Evolutionary conservation across 2,329 filamentous ascomycete genomes (phyloP).

Genomic region (Fusarium haematococcum): DNA sequence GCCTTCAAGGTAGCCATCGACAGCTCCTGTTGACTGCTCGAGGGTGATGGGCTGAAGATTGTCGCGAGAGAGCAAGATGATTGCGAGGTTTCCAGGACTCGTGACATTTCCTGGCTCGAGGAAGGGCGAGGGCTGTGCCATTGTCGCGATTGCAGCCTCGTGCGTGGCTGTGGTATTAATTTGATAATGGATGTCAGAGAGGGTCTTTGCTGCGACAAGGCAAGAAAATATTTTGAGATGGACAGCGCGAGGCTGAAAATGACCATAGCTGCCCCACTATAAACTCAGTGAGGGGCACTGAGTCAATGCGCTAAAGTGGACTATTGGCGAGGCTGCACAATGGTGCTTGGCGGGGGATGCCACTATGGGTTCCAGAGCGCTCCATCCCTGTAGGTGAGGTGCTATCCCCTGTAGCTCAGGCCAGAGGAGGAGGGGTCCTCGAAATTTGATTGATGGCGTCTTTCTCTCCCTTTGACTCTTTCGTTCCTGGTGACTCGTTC

Average conservation of each 20-base stretch:
- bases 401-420: slow-evolving; percentile 21
- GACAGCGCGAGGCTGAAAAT: slow-evolving; percentile 32
- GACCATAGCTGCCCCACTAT: slow-evolving; percentile 23
- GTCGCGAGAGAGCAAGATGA: slow-evolving; percentile 91
- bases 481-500: slow-evolving; percentile 10
- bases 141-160: slow-evolving; percentile 36
- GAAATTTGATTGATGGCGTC: slow-evolving; percentile 35
- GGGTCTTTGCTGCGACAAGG: slow-evolving; percentile 11
- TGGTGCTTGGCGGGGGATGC: slow-evolving; percentile 1
- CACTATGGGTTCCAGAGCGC: background rate
- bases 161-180: background rate
- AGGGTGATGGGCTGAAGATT: slow-evolving; percentile 82
- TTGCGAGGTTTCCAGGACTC: slow-evolving; percentile 75
- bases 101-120: slow-evolving; percentile 76
- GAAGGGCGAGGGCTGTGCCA: slow-evolving; percentile 76
- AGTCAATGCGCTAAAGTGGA: slow-evolving; percentile 13
- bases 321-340: slow-evolving; percentile 32
- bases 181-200: background rate
- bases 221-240: slow-evolving; percentile 37
- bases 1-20: slow-evolving; percentile 80
- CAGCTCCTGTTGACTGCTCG: slow-evolving; percentile 68
- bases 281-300: slow-evolving; percentile 37
- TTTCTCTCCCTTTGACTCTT: slow-evolving; percentile 37
- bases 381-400: background rate
- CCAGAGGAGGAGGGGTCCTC: slow-evolving; percentile 11